A percentile compares a stretch with the other conserved stretches of the same genome.
phyloP scores from a whole-genome alignment of 164 flowering plant species.

The Warburgia ugandensis region DNA sequence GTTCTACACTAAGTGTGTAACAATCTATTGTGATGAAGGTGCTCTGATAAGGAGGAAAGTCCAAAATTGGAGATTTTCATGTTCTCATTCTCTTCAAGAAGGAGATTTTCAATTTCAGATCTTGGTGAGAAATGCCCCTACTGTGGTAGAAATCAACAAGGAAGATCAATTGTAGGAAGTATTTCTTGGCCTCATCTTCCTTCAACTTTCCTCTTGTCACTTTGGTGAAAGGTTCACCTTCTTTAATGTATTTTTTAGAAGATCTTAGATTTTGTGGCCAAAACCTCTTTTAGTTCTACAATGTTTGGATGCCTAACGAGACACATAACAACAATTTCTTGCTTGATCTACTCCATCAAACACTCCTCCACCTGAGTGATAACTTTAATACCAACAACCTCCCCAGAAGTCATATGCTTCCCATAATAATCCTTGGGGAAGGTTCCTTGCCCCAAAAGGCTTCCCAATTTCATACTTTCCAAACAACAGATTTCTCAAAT shows the following conservation, averaged over 20 bases:
- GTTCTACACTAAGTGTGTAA: constrained; percentile 56
- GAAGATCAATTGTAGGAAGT: constrained; percentile 50
- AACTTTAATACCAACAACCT: constrained; percentile 66
- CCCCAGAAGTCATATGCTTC: constrained; percentile 26
- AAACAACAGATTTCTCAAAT: constrained; percentile 28
- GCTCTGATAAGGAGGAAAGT: constrained; percentile 41
- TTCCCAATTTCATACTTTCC: constrained; percentile 65
- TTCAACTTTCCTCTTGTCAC: constrained; percentile 34
- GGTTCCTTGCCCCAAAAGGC: constrained; percentile 58
- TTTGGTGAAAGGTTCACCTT: constrained; percentile 72
- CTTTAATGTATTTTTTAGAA: constrained; percentile 69
- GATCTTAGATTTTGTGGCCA: constrained; percentile 72
- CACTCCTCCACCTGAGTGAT: constrained; percentile 45
- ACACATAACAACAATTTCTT: constrained; percentile 70
- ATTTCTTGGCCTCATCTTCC: constrained; percentile 39
- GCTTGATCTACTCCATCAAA: constrained; percentile 60
- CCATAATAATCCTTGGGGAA: constrained; percentile 65
- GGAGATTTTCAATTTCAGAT: constrained; percentile 43
- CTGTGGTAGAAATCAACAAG: constrained; percentile 55
- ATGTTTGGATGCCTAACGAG: constrained; percentile 74
- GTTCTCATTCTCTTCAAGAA: constrained; percentile 41
- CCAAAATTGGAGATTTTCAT: constrained; percentile 51
- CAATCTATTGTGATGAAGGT: constrained; percentile 40
- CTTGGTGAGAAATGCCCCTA: constrained; percentile 50
- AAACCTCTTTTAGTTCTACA: constrained; percentile 68